phyloP scores from a whole-genome alignment of 805 yeast genomes.

The Gaillardinia entomophila region DNA sequence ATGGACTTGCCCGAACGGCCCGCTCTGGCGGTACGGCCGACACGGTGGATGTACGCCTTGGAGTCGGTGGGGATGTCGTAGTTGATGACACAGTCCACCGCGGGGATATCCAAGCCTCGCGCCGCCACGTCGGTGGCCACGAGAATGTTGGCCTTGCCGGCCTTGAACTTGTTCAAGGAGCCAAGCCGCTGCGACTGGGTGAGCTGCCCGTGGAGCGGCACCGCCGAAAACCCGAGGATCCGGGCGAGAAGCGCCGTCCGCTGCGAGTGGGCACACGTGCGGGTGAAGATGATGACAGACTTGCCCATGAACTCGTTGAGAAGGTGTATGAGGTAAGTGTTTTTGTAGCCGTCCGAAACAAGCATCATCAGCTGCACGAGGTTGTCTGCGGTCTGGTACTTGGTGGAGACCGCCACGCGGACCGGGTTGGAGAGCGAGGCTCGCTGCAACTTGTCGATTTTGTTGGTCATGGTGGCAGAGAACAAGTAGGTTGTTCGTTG shows the following conservation, averaged over 20 bases:
- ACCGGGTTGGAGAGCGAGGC: constrained; percentile 89
- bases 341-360: constrained; percentile 88
- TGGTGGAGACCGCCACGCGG: constrained; percentile 80
- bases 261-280: constrained; percentile 95
- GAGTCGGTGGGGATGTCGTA: constrained; percentile 82
- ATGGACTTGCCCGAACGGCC: constrained; percentile 86
- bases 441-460: constrained; percentile 89
- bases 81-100: constrained; percentile 71
- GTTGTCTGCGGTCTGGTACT: constrained; percentile 93
- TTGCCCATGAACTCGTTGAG: constrained; percentile 82
- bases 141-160: constrained; percentile 61
- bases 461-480: constrained; percentile 96
- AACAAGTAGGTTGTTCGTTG: constrained; percentile 81
- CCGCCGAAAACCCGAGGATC: constrained; percentile 78
- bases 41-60: constrained; percentile 80
- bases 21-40: constrained; percentile 94
- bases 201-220: constrained; percentile 91
- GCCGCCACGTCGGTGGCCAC: constrained; percentile 90
- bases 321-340: constrained; percentile 77
- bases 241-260: constrained; percentile 79
- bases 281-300: constrained; percentile 80
- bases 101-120: constrained; percentile 80
- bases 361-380: constrained; percentile 83
- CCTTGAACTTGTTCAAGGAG: constrained; percentile 71
- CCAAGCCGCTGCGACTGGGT: constrained; percentile 82